Evolutionary conservation across 2,329 filamentous ascomycete species (phyloP).

Genomic region (Beauveria bassiana): DNA sequence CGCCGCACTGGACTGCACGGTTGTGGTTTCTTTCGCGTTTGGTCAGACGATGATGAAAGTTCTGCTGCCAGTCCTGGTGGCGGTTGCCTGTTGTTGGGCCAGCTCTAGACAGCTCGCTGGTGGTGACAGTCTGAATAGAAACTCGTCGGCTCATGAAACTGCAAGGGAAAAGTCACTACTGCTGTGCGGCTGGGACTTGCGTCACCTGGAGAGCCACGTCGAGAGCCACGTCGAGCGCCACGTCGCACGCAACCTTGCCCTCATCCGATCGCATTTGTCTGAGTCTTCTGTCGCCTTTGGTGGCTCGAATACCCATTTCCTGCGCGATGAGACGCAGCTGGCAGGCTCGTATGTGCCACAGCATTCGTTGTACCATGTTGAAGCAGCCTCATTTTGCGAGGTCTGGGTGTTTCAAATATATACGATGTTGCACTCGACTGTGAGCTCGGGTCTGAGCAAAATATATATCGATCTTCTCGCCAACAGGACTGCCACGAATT

Average conservation of each 20-base stretch:
- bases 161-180: not conserved
- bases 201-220: not conserved
- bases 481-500: too few species aligned
- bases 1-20: not conserved
- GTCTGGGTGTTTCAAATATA: not conserved
- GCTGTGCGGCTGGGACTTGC: not conserved
- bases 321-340: not conserved
- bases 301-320: not conserved
- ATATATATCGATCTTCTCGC: not conserved
- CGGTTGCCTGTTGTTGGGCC: not conserved
- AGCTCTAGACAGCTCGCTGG: not conserved
- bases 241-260: not conserved
- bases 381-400: not conserved
- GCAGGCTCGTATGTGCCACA: not conserved
- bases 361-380: not conserved
- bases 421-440: not conserved
- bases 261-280: not conserved
- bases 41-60: not conserved
- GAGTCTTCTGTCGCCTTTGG: not conserved
- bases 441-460: not conserved
- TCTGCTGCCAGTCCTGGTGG: not conserved
- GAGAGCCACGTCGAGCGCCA: not conserved
- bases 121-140: not conserved
- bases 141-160: not conserved
- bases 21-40: not conserved